Evolutionary conservation across 2,329 filamentous ascomycete genomes (phyloP), one percentile per base, ranked within the genome.

Genomic region (Xylariaceae sp.): DNA sequence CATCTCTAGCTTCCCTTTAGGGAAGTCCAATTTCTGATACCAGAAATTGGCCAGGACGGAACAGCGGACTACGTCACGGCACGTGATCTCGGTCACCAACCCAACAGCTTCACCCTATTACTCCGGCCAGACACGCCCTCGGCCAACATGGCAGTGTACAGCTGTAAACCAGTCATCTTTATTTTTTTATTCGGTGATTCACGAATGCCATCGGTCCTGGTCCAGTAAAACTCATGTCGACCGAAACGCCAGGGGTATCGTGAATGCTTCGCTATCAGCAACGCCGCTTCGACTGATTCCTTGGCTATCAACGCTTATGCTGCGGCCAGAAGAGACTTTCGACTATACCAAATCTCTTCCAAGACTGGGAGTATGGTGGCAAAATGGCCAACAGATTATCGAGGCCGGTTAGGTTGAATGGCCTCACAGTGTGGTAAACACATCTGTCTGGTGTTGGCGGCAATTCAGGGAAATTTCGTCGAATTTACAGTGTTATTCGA

Each of bases 91-190:
- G 31, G 3, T 3, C 16, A 40, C 34, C 21, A 16, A 28, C n/a
- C 17, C 1, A 39, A 24, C 17, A 49, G 53, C 53, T 53, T 60
- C 57, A 57, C 47, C 41, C 21, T 39, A 12, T 11, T 53, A 16
- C 37, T 34, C 26, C 11, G 33, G 21, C 26, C 21, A 6, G 21
- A n/a, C 16, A 44, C 8, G n/a, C 14, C 14, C 17, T n/a, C 7
- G 11, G 41, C 23, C 17, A 40, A 24, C 17, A 51, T 51, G 46
- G 46, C 51, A 5, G 56, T 55, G 46, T 44, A 37, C 5, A 23
- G 29, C 23, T 31, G 33, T 12, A 39, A 39, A 23, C n/a, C n/a
- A 44, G 19, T 33, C 14, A 29, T 52, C 7, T 24, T 19, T 14
- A 46, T 26, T 36, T n/a, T 17, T 14, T 39, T 16, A 7, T 5